phyloP scores from a whole-genome alignment of 2,329 filamentous ascomycete species.

The Diaporthe australafricana region DNA sequence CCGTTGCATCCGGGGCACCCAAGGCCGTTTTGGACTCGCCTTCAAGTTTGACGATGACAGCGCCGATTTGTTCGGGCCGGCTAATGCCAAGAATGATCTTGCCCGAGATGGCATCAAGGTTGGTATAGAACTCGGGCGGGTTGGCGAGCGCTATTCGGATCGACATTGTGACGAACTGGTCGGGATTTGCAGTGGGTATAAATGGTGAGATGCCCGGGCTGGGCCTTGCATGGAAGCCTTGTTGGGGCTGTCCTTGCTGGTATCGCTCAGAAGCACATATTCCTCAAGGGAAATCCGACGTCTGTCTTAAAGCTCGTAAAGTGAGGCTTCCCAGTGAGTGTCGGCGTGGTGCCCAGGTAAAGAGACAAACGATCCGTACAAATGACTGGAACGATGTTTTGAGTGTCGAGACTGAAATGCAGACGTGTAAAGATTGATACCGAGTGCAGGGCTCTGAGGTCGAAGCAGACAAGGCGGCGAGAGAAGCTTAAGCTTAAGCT shows the following conservation, averaged over 20 bases:
- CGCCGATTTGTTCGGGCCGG: constrained; percentile 77
- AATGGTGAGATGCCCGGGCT: background rate
- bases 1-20: constrained; percentile 55
- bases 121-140: constrained; percentile 80
- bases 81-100: constrained; percentile 67
- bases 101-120: constrained; percentile 79
- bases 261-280: constrained; percentile 16
- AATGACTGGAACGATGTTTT: background rate
- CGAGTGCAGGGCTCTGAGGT: background rate
- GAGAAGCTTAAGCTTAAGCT: constrained; percentile 2
- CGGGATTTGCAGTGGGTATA: background rate
- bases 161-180: constrained; percentile 63
- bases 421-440: background rate
- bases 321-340: background rate
- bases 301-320: background rate
- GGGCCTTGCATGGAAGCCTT: background rate
- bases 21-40: constrained; percentile 80
- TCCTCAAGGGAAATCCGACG: background rate
- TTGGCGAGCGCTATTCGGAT: constrained; percentile 75
- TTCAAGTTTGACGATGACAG: constrained; percentile 85
- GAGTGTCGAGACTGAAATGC: background rate
- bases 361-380: background rate
- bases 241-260: background rate
- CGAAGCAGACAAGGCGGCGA: background rate
- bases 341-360: background rate